Percentiles rank a stretch among this genome's conserved stretches.
Evolutionary conservation across 768 basidiomycete genomes (phyloP).

Genomic region (Naganishia randhawae): DNA sequence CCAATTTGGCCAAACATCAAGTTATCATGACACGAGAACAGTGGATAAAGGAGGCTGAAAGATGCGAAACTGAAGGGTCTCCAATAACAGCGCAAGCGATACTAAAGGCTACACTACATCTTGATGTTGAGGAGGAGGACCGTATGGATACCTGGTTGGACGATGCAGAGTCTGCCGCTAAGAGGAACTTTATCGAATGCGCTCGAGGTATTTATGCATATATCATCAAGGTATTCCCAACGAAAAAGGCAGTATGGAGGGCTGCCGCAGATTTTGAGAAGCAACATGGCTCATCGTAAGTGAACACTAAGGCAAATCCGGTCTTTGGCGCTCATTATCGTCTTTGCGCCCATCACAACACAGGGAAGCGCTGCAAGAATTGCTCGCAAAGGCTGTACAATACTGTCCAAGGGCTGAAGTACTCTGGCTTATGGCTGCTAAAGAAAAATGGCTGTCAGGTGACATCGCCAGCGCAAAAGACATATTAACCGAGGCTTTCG

Average conservation of each 20-base stretch:
- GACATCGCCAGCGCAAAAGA: constrained; percentile 87
- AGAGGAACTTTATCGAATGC: constrained; percentile 70
- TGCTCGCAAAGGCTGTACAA: constrained; percentile 75
- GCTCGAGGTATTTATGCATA: constrained; percentile 86
- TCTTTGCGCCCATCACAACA: background rate
- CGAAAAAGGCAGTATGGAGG: constrained; percentile 78
- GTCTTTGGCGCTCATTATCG: background rate
- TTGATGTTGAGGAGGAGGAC: constrained; percentile 95
- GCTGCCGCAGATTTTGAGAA: constrained; percentile 91
- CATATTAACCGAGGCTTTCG: constrained; percentile 83
- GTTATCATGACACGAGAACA: constrained; percentile 85
- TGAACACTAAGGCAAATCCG: constrained; percentile 23
- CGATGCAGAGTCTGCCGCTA: constrained; percentile 80
- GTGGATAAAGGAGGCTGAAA: constrained; percentile 93
- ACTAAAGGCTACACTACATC: constrained; percentile 84
- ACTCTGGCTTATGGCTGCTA: constrained; percentile 95
- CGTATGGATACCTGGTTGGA: constrained; percentile 81
- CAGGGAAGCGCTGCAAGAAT: constrained; percentile 76
- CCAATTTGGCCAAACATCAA: constrained; percentile 72
- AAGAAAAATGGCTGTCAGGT: constrained; percentile 88
- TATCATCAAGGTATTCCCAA: constrained; percentile 84
- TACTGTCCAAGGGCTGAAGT: constrained; percentile 94
- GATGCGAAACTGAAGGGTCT: constrained; percentile 79
- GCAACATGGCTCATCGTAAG: constrained; percentile 73
- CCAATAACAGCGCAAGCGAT: constrained; percentile 88